phyloP scores from a whole-genome alignment of 2,329 filamentous ascomycete genomes.

The Chaetothyriales sp. region DNA sequence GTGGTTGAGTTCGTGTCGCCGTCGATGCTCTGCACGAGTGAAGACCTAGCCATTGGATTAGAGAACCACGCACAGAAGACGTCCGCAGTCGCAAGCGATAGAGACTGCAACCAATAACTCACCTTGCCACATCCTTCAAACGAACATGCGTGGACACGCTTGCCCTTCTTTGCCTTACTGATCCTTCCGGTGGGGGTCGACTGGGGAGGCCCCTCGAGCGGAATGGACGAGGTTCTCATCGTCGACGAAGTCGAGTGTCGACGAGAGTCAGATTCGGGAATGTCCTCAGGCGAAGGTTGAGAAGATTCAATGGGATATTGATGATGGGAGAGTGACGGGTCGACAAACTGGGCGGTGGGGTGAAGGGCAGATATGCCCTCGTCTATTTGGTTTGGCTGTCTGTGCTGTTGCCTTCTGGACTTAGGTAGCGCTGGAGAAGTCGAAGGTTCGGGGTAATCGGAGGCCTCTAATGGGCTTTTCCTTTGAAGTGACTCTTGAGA shows the following conservation, averaged over 20 bases:
- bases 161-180: conserved; percentile 40
- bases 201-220: conserved; percentile 23
- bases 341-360: conserved; percentile 4
- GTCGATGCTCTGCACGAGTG: conserved; percentile 36
- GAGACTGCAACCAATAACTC: conserved; percentile 8
- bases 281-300: conserved; percentile 9
- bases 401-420: conserved; percentile 1
- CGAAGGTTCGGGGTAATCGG: conserved; percentile 6
- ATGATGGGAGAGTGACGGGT: conserved; percentile 6
- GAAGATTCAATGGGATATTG: conserved; percentile 9
- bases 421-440: conserved; percentile 6
- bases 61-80: background rate
- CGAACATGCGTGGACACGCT: conserved; percentile 36
- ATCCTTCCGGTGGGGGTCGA: conserved; percentile 38
- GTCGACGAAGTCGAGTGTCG: conserved; percentile 16
- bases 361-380: conserved; percentile 2
- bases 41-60: conserved; percentile 28
- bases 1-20: conserved; percentile 39
- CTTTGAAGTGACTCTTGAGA: background rate
- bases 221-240: conserved; percentile 18
- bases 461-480: background rate
- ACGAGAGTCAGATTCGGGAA: conserved; percentile 11
- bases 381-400: background rate
- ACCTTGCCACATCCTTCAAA: conserved; percentile 37
- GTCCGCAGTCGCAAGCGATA: background rate